Percentiles rank a stretch among this genome's conserved stretches.
Conservation (phyloP, 495 filamentous ascomycete species). For the Clohesyomyces aquaticus region DNA sequence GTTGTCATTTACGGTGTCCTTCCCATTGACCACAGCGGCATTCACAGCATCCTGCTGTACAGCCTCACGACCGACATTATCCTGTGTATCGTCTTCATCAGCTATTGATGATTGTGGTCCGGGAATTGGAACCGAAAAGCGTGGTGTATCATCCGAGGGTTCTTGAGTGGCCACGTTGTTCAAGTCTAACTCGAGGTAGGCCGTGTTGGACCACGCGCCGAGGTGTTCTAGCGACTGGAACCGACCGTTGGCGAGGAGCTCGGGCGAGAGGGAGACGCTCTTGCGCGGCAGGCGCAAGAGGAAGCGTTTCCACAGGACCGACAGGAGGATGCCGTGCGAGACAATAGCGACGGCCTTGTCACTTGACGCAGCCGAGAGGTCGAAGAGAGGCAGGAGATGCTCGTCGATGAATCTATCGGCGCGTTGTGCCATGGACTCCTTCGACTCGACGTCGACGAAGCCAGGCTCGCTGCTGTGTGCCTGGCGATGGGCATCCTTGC, state of each 20-base stretch:
- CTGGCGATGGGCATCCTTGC: constrained; percentile 33
- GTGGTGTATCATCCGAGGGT: neutral
- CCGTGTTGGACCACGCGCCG: constrained; percentile 70
- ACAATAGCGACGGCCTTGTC: constrained; percentile 64
- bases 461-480: constrained; percentile 45
- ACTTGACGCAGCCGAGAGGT: constrained; percentile 37
- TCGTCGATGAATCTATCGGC: constrained; percentile 64
- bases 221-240: constrained; percentile 47
- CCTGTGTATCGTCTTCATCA: neutral
- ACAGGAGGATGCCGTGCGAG: constrained; percentile 79
- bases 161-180: neutral
- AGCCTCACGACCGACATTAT: neutral
- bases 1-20: neutral
- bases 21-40: neutral
- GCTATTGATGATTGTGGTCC: neutral
- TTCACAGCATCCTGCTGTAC: neutral
- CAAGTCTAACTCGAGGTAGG: constrained; percentile 60
- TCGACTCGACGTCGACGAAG: constrained; percentile 59
- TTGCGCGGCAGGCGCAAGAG: constrained; percentile 56
- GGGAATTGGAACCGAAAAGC: neutral
- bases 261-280: constrained; percentile 44
- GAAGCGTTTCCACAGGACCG: constrained; percentile 65
- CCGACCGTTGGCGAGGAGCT: constrained; percentile 38
- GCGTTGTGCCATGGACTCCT: constrained; percentile 66
- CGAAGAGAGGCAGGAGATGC: constrained; percentile 62